Evolutionary conservation across 805 yeast species (phyloP).

Genomic region (Yamadazyma nakazawae): DNA sequence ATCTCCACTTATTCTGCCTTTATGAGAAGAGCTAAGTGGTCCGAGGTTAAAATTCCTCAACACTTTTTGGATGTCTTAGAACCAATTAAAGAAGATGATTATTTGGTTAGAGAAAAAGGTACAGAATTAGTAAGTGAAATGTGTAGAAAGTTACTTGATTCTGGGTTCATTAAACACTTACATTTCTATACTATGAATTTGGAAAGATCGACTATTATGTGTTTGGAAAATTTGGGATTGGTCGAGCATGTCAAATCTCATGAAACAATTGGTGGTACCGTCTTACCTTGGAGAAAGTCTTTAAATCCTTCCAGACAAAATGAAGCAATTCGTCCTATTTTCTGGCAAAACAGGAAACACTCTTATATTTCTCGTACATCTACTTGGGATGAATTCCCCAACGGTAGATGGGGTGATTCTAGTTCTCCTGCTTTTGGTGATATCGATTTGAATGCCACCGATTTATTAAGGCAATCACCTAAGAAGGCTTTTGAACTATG

Average conservation of each 20-base stretch:
- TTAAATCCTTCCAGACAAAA: constrained; percentile 73
- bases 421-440: constrained; percentile 97
- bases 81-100: constrained; percentile 87
- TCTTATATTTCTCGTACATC: constrained; percentile 86
- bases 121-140: constrained; percentile 76
- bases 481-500: constrained; percentile 79
- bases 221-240: constrained; percentile 69
- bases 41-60: constrained; percentile 76
- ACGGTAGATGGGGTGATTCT: constrained; percentile 98
- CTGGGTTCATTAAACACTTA: constrained; percentile 76
- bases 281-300: constrained; percentile 88
- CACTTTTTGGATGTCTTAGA: constrained; percentile 67
- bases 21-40: constrained; percentile 92
- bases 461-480: constrained; percentile 77
- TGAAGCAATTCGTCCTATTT: constrained; percentile 88
- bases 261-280: constrained; percentile 38
- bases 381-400: constrained; percentile 97
- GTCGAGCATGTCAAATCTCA: constrained; percentile 41
- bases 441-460: constrained; percentile 75
- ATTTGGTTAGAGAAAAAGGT: constrained; percentile 80
- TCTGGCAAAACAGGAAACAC: constrained; percentile 92
- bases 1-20: constrained; percentile 93
- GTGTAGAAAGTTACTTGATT: constrained; percentile 70
- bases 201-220: constrained; percentile 87
- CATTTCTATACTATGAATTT: constrained; percentile 98